A percentile compares a stretch with the other conserved stretches of the same genome.
phyloP scores from a whole-genome alignment of 768 basidiomycete genomes.

The Rhodotorula diobovata region DNA sequence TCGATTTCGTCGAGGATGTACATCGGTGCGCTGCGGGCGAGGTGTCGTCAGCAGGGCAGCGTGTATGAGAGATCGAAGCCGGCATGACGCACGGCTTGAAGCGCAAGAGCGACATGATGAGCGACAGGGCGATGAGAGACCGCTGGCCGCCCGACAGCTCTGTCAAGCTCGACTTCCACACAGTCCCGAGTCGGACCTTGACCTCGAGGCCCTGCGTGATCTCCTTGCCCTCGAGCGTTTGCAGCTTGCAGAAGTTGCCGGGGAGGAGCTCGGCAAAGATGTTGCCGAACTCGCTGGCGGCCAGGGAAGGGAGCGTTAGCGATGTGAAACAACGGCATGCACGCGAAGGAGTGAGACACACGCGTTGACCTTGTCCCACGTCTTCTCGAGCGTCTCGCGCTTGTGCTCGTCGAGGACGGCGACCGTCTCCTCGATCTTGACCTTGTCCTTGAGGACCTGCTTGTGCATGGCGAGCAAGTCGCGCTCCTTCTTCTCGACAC shows the following conservation, averaged over 20 bases:
- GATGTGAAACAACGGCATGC: not conserved
- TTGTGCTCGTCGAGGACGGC: conserved; percentile 90
- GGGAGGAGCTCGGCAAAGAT: conserved; percentile 95
- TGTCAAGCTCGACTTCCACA: conserved; percentile 97
- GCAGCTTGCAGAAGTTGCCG: conserved; percentile 91
- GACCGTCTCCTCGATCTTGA: conserved; percentile 91
- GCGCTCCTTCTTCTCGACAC: conserved; percentile 87
- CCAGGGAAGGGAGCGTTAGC: not conserved
- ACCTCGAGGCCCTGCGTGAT: conserved; percentile 94
- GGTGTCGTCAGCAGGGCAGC: not conserved
- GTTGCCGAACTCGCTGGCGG: conserved; percentile 81
- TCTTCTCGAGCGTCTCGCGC: conserved; percentile 83
- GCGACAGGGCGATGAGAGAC: conserved; percentile 94
- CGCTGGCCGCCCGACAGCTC: conserved; percentile 96
- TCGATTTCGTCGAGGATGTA: conserved; percentile 99
- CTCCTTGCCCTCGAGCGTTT: conserved; percentile 88
- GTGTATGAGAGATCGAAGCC: not conserved
- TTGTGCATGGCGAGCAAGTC: conserved; percentile 81
- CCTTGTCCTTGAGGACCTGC: conserved; percentile 83
- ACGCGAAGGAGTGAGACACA: conserved; percentile 49
- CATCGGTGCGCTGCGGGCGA: conserved; percentile 65
- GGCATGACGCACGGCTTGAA: conserved; percentile 70
- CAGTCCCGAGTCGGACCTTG: conserved; percentile 86
- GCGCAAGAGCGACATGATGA: conserved; percentile 98
- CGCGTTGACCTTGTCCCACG: conserved; percentile 94